Conservation (phyloP, 768 basidiomycete genomes). For the Rhodotorula diobovata region DNA sequence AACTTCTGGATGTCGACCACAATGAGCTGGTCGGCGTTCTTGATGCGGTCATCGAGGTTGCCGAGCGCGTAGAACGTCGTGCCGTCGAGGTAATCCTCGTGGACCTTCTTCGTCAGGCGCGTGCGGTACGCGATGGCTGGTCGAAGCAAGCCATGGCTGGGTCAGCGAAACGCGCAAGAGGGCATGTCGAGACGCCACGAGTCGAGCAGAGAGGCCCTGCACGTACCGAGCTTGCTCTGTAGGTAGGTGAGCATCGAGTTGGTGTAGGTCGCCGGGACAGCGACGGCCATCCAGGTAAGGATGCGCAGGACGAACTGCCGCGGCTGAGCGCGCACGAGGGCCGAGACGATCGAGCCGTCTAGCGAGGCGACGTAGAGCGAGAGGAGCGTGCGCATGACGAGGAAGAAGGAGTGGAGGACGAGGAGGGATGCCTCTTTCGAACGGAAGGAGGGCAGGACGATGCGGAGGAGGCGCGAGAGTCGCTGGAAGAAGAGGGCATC, state of each 20-base stretch:
- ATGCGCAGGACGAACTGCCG: slow-evolving; percentile 77
- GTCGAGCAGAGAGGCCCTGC: background rate
- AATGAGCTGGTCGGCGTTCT: slow-evolving; percentile 97
- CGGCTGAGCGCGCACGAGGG: slow-evolving; percentile 80
- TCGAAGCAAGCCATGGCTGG: background rate
- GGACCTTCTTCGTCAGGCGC: slow-evolving; percentile 73
- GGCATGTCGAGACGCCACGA: background rate
- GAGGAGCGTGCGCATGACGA: slow-evolving; percentile 83
- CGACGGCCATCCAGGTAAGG: slow-evolving; percentile 80
- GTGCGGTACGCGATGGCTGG: slow-evolving; percentile 78
- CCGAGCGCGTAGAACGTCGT: slow-evolving; percentile 93
- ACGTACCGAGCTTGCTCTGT: slow-evolving; percentile 71
- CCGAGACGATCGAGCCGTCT: slow-evolving; percentile 91
- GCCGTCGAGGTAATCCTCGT: slow-evolving; percentile 76
- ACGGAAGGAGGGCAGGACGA: slow-evolving; percentile 77
- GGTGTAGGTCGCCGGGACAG: slow-evolving; percentile 72
- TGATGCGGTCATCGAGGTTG: slow-evolving; percentile 90
- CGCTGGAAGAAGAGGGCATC: slow-evolving; percentile 85
- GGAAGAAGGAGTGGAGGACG: slow-evolving; percentile 77
- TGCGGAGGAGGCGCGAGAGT: slow-evolving; percentile 68
- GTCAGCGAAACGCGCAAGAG: background rate
- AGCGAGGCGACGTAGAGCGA: slow-evolving; percentile 90
- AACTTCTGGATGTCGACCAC: slow-evolving; percentile 94
- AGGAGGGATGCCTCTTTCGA: slow-evolving; percentile 85
- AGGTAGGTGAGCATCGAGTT: slow-evolving; percentile 61